Base-by-base conservation (phyloP, 2,329 filamentous ascomycete species). In the Cadophora malorum region DNA sequence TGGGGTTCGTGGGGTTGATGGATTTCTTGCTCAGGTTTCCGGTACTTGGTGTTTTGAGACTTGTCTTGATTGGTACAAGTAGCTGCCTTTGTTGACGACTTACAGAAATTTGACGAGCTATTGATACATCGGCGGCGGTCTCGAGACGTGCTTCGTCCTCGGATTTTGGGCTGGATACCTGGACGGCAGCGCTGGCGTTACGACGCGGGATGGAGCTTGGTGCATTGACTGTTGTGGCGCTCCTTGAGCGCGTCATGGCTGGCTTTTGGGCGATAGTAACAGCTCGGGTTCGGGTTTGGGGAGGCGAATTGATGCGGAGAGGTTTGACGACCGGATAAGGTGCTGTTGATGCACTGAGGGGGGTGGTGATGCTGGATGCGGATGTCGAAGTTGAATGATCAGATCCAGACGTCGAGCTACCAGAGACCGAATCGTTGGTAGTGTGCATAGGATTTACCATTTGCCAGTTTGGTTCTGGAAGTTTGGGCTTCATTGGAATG, bases 91-190 rank as follows among this genome's bases (percentile, higher is more conserved):
- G 89, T 77, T 88, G 83, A 14, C 85, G 80, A 14, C 88, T 90
- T 31, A 91, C 81, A 71, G 86, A 90, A 71, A 91, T 90, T 76
- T 91, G 88, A 1, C 90, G 82, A 0, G 89, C 89, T 72, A 91
- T 91, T 1, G 88, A 90, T 56, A 90, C 82, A 77, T 90, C 86
- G 4, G 89, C 88, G 1, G 88, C 86, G 53, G 83, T 83, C 70
- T 84, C 83, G 16, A 86, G 77, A 7, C 80, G 81, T 25, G 77
- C 76, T 71, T 83, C 80, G 0, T 83, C 80, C 41, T 71, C 23
- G 59, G 58, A 19, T 28, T 63, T 58, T 21, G 19, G 28, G 33
- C 63, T 56, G 45, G 66, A 50, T 38, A 55, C 31, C 25, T 28
- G 38, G 5, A 21, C n/a, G 23, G 61, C 55, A 59, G 60, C 53